Conservation (phyloP, 2,329 filamentous ascomycete genomes). For the Penicillium sp. region DNA sequence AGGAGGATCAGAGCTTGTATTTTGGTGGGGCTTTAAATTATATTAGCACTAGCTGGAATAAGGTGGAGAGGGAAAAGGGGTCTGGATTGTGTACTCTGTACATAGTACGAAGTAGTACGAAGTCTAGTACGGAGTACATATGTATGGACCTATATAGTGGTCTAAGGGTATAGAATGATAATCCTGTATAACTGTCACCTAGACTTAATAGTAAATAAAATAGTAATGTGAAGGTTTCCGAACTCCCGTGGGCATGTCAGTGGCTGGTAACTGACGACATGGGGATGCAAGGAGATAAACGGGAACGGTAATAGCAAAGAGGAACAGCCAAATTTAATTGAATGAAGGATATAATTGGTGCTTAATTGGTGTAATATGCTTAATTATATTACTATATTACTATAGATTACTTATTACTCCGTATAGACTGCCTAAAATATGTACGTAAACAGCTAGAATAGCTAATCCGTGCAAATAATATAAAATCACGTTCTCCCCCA, state of each 20-base stretch:
- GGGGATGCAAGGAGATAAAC: constrained; percentile 4
- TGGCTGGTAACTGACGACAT: constrained; percentile 11
- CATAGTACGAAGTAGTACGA: not conserved
- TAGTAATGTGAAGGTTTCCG: not conserved
- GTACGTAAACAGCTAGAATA: not conserved
- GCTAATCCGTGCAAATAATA: not conserved
- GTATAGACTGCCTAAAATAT: not conserved
- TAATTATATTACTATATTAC: not conserved
- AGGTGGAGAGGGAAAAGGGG: not conserved
- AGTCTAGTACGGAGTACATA: no score
- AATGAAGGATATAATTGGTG: not conserved
- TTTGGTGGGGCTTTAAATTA: not conserved
- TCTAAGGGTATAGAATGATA: not conserved
- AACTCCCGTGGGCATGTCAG: constrained; percentile 3
- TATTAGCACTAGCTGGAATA: not conserved
- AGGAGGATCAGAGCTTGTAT: constrained; percentile 1
- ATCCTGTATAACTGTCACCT: not conserved
- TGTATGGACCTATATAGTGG: no score
- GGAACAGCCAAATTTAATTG: no score
- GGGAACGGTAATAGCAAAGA: not conserved
- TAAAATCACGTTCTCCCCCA: constrained; percentile 1
- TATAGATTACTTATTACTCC: no score
- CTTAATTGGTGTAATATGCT: not conserved
- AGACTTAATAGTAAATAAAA: not conserved
- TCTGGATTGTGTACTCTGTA: not conserved